These are phyloP conservation scores for Oxyria digyna DNA, from an alignment of 148 eudicot species.

Conservation along the genomic window DNA sequence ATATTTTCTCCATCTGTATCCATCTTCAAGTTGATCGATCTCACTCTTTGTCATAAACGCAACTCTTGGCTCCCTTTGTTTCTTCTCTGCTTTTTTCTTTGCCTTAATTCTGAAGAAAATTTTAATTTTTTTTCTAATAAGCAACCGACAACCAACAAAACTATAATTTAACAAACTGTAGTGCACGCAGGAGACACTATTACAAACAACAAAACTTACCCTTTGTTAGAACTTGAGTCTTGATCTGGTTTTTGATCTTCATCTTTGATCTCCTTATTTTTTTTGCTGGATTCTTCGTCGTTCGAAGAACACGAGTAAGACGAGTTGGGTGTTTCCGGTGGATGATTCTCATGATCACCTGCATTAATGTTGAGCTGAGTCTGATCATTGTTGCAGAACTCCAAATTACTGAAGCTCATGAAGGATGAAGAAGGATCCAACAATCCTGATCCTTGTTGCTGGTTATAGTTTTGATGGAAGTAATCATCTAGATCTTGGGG, in stretches of 20 bases:
- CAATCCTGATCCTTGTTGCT: background rate
- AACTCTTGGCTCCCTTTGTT: slow-evolving; percentile 32
- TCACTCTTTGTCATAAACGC: slow-evolving; percentile 60
- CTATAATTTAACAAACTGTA: background rate
- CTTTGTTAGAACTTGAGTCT: slow-evolving; percentile 5
- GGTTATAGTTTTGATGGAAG: background rate
- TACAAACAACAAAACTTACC: background rate
- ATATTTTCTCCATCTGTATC: slow-evolving; percentile 54
- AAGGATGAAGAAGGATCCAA: background rate
- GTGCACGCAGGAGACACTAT: background rate
- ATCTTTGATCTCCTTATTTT: background rate
- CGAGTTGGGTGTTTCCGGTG: slow-evolving; percentile 7
- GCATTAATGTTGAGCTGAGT: background rate
- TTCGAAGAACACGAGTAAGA: slow-evolving; percentile 6
- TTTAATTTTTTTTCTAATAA: background rate
- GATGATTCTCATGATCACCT: background rate
- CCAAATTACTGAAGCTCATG: background rate
- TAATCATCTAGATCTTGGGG: background rate
- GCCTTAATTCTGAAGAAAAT: background rate
- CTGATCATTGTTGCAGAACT: background rate
- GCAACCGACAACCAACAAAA: background rate
- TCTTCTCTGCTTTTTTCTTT: slow-evolving; percentile 35
- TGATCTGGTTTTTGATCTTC: background rate
- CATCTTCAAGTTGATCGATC: slow-evolving; percentile 54
- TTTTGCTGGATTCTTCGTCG: background rate